A percentile compares a stretch with the other conserved stretches of the same genome.
These are phyloP conservation scores for Trichothecium sympodiale DNA, from an alignment of 2,329 filamentous ascomycete species.

Conservation along the genomic window DNA sequence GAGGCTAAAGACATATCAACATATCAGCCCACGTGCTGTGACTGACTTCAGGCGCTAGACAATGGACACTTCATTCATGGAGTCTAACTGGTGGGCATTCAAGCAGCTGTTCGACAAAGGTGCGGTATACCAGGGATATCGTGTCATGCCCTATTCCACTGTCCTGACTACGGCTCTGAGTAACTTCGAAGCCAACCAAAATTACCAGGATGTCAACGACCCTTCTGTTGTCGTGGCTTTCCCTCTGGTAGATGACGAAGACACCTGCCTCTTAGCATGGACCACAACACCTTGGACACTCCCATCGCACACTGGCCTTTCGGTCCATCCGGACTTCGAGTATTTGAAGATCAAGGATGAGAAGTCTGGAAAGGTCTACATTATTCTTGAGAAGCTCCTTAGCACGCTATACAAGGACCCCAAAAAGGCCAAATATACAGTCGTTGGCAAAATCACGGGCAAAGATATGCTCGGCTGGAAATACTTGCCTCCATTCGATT, in stretches of 20 bases:
- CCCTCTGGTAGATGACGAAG: conserved; percentile 66
- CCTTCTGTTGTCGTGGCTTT: conserved; percentile 84
- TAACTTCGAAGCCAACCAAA: conserved; percentile 89
- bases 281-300: conserved; percentile 84
- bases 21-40: not conserved
- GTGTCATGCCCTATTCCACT: conserved; percentile 92
- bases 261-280: conserved; percentile 72
- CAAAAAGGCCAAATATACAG: conserved; percentile 88
- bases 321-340: conserved; percentile 71
- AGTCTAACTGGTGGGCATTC: conserved; percentile 94
- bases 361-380: conserved; percentile 70
- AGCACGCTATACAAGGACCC: conserved; percentile 84
- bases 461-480: conserved; percentile 80
- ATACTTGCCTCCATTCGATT: conserved; percentile 81
- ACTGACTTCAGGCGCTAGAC: conserved; percentile 38
- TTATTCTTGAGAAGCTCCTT: conserved; percentile 72
- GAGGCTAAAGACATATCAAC: conserved; percentile 6
- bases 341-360: conserved; percentile 82
- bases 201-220: conserved; percentile 88
- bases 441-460: conserved; percentile 69
- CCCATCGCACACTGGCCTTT: conserved; percentile 68
- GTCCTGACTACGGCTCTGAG: conserved; percentile 80
- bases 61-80: conserved; percentile 94
- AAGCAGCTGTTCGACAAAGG: conserved; percentile 87
- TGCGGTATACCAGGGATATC: conserved; percentile 78